A percentile compares a stretch with the other conserved stretches of the same genome.
Conservation (phyloP, 306 rosid genomes). For the Quercus suber region DNA sequence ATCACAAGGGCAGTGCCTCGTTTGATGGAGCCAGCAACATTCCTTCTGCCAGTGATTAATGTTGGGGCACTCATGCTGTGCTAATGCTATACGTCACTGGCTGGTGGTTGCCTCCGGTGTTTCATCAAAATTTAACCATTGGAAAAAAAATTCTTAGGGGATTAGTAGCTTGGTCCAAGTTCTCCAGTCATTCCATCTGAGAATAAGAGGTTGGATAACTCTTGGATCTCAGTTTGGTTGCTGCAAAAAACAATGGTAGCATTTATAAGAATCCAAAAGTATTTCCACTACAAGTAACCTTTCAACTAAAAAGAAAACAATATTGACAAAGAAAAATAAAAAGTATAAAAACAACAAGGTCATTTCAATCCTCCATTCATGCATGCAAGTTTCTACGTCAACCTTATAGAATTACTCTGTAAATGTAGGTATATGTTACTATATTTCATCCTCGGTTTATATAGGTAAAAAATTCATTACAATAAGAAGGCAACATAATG, state of each 20-base stretch:
- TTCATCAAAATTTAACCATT: slow-evolving; percentile 2
- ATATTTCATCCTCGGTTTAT: background rate
- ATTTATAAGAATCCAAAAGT: slow-evolving; percentile 14
- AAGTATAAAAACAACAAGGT: background rate
- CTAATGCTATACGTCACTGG: slow-evolving; percentile 22
- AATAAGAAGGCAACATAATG: background rate
- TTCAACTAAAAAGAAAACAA: background rate
- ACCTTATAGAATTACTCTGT: background rate
- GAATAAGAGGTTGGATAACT: slow-evolving; percentile 21
- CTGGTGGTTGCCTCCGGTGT: slow-evolving; percentile 25
- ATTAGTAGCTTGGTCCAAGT: slow-evolving; percentile 19
- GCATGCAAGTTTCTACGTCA: background rate
- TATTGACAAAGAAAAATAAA: background rate
- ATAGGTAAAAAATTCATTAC: background rate
- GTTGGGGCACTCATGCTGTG: slow-evolving; percentile 10
- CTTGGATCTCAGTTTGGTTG: slow-evolving; percentile 43
- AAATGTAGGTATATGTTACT: background rate
- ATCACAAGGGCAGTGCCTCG: slow-evolving; percentile 24
- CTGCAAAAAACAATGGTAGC: slow-evolving; percentile 33
- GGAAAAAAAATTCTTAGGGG: slow-evolving; percentile 11
- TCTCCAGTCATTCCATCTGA: slow-evolving; percentile 35
- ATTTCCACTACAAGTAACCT: slow-evolving; percentile 1
- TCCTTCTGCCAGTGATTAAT: slow-evolving; percentile 19
- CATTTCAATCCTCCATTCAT: background rate
- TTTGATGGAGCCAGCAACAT: slow-evolving; percentile 27